phyloP scores from a whole-genome alignment of 2,329 filamentous ascomycete species.

The Exophiala sp. region DNA sequence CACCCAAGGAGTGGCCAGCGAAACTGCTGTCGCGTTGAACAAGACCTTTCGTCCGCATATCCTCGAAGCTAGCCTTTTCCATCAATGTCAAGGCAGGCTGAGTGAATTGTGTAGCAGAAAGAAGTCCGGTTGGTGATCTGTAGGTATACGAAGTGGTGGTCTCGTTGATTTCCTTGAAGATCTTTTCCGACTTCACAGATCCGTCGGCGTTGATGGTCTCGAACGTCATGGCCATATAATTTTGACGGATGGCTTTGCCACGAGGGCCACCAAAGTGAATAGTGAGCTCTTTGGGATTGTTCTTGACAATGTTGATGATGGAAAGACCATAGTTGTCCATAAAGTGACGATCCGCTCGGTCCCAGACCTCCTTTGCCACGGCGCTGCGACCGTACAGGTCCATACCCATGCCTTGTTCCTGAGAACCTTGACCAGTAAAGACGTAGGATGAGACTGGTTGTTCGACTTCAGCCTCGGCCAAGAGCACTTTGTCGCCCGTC shows the following conservation, averaged over 20 bases:
- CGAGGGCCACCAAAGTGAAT: constrained; percentile 96
- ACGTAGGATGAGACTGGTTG: constrained; percentile 96
- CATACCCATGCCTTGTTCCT: constrained; percentile 99
- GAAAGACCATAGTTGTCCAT: constrained; percentile 98
- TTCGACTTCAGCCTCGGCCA: constrained; percentile 95
- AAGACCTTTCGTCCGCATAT: constrained; percentile 96
- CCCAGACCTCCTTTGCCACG: constrained; percentile 97
- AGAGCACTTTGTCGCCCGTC: constrained; percentile 90
- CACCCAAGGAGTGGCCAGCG: constrained; percentile 93
- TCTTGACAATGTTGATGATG: constrained; percentile 98
- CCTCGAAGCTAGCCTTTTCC: constrained; percentile 99
- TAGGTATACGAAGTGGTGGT: constrained; percentile 95
- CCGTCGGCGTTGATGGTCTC: constrained; percentile 94
- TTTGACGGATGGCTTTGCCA: constrained; percentile 94
- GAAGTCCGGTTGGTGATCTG: constrained; percentile 85
- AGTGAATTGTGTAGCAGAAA: constrained; percentile 97
- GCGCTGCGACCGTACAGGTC: constrained; percentile 90
- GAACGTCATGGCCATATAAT: constrained; percentile 99
- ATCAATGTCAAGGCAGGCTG: constrained; percentile 96
- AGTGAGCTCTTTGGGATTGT: constrained; percentile 98
- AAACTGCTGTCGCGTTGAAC: constrained; percentile 96
- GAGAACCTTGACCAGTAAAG: constrained; percentile 96
- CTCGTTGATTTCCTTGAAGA: constrained; percentile 97
- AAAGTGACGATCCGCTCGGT: constrained; percentile 94
- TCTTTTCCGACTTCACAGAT: constrained; percentile 94